Conservation (phyloP, 768 basidiomycete species). For the Amanita molliuscula region DNA sequence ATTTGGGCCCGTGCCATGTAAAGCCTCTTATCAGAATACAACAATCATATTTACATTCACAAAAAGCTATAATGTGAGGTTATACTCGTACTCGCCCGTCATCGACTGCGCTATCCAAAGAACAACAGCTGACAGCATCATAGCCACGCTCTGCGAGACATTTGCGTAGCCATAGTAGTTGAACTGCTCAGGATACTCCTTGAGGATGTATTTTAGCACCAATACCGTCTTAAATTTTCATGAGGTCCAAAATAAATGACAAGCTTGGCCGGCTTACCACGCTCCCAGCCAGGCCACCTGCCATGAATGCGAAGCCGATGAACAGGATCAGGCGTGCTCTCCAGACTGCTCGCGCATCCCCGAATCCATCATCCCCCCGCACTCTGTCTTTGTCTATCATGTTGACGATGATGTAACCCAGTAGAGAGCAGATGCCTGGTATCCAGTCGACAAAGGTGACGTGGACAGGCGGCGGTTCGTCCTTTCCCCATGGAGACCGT, state of each 20-base stretch:
- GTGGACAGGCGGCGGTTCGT: slow-evolving; percentile 54
- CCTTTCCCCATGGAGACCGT: slow-evolving; percentile 59
- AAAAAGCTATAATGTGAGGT: slow-evolving; percentile 44
- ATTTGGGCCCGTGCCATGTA: not conserved
- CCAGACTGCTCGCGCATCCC: slow-evolving; percentile 83
- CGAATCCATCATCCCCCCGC: slow-evolving; percentile 67
- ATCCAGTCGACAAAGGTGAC: slow-evolving; percentile 95
- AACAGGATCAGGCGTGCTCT: slow-evolving; percentile 85
- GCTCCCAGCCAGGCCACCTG: slow-evolving; percentile 94
- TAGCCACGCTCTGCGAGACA: slow-evolving; percentile 71
- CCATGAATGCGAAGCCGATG: slow-evolving; percentile 95
- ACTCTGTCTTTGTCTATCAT: slow-evolving; percentile 92
- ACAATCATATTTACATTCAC: not conserved
- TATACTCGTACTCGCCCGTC: slow-evolving; percentile 80
- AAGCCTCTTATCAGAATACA: not conserved
- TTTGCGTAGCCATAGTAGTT: slow-evolving; percentile 83
- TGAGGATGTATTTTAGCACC: slow-evolving; percentile 75
- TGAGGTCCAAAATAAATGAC: not conserved
- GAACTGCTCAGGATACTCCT: slow-evolving; percentile 54
- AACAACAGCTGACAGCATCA: slow-evolving; percentile 73
- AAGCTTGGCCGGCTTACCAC: slow-evolving; percentile 50
- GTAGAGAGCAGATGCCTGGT: slow-evolving; percentile 86
- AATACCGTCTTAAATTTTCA: slow-evolving; percentile 50
- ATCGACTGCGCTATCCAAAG: slow-evolving; percentile 81
- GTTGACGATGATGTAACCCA: slow-evolving; percentile 90